Evolutionary conservation across 2,329 filamentous ascomycete genomes (phyloP).

Genomic region (Aspergillus pseudoviridinutans): DNA sequence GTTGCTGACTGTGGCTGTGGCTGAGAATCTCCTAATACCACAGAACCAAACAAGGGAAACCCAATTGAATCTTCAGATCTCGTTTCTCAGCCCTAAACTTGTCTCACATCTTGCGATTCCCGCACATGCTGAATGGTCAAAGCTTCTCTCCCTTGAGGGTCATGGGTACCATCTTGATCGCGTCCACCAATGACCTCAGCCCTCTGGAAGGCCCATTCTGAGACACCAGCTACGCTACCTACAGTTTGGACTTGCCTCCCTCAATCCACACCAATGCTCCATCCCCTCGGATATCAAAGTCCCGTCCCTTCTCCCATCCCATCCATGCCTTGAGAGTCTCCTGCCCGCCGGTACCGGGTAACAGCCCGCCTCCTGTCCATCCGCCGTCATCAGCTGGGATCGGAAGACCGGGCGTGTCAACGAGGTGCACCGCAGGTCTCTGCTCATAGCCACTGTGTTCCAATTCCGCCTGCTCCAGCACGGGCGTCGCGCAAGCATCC

Average conservation of each 20-base stretch:
- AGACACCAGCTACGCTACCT: background rate
- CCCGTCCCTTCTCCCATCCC: conserved; percentile 67
- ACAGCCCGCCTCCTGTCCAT: conserved; percentile 59
- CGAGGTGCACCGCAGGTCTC: conserved; percentile 49
- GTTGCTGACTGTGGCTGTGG: too few relatives aligned
- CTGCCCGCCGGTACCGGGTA: conserved; percentile 69
- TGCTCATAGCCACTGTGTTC: conserved; percentile 53
- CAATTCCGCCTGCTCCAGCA: conserved; percentile 71
- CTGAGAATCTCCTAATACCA: too few relatives aligned
- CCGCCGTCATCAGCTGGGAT: conserved; percentile 60
- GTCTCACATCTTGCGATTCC: background rate
- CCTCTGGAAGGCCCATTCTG: background rate
- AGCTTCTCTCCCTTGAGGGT: background rate
- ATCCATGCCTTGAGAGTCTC: conserved; percentile 67
- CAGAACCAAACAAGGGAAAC: background rate
- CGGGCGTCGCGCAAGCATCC: conserved; percentile 89
- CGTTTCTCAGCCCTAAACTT: background rate
- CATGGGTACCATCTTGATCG: background rate
- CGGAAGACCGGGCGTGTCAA: conserved; percentile 63
- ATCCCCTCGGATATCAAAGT: conserved; percentile 61
- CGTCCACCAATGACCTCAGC: background rate
- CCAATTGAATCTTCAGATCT: background rate
- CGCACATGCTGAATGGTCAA: background rate
- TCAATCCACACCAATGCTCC: conserved; percentile 57
- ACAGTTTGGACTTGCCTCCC: conserved; percentile 29